Percentiles rank a stretch among this genome's conserved stretches.
phyloP scores from a whole-genome alignment of 1,139 yeast species.

The Taiozyma sp. region DNA sequence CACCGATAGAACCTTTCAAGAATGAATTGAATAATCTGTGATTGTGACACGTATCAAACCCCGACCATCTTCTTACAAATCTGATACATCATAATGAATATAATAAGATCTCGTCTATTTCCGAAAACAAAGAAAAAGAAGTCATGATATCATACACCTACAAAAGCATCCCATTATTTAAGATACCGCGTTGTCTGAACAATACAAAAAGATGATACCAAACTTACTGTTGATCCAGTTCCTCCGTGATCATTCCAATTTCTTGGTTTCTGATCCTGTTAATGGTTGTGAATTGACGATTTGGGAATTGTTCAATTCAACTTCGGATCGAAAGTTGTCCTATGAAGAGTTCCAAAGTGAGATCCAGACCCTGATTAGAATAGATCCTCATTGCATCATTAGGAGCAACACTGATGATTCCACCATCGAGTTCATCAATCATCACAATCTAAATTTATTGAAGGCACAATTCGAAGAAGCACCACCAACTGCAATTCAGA shows the following conservation, averaged over 20 bases:
- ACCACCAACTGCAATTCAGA: not conserved
- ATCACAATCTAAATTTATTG: conserved; percentile 16
- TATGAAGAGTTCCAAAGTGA: conserved; percentile 6
- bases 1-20: too few relatives aligned
- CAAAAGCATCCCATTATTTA: too few relatives aligned
- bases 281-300: conserved; percentile 11
- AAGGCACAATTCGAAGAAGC: not conserved
- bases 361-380: conserved; percentile 1
- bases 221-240: conserved; percentile 7
- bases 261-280: conserved; percentile 12
- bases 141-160: too few relatives aligned
- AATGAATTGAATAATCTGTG: too few relatives aligned
- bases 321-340: not conserved
- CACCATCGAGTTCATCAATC: conserved; percentile 23
- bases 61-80: too few relatives aligned
- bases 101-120: too few relatives aligned
- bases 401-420: not conserved
- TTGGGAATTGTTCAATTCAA: conserved; percentile 11
- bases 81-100: too few relatives aligned
- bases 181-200: not conserved
- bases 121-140: too few relatives aligned
- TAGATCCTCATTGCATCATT: conserved; percentile 11
- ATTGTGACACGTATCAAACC: too few relatives aligned
- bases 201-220: not conserved
- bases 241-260: conserved; percentile 8